These are phyloP conservation scores for Piloderma croceum DNA, from an alignment of 768 basidiomycete species.

Conservation along the genomic window DNA sequence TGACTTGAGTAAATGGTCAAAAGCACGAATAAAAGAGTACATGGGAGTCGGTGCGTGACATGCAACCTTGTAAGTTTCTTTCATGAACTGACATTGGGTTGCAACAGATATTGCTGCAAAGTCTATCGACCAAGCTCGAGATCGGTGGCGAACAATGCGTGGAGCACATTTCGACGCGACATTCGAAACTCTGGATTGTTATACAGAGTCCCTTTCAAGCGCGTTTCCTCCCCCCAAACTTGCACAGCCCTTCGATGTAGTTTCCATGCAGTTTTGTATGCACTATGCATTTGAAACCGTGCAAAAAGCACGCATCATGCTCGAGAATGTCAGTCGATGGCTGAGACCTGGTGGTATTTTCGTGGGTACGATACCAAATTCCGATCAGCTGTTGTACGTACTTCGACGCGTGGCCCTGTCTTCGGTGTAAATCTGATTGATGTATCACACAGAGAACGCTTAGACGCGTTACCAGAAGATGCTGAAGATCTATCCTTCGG, in stretches of 20 bases:
- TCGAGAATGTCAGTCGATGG: constrained; percentile 80
- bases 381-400: constrained; percentile 75
- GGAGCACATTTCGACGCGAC: constrained; percentile 62
- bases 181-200: constrained; percentile 89
- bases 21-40: constrained; percentile 74
- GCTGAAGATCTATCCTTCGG: constrained; percentile 75
- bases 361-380: constrained; percentile 95
- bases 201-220: constrained; percentile 61
- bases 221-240: constrained; percentile 61
- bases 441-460: constrained; percentile 47
- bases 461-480: constrained; percentile 65
- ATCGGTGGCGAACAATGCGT: constrained; percentile 54
- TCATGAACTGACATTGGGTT: neutral
- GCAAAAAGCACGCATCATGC: constrained; percentile 84
- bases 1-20: constrained; percentile 92
- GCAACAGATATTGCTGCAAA: constrained; percentile 78
- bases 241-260: constrained; percentile 78
- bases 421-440: constrained; percentile 1
- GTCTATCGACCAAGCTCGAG: constrained; percentile 83
- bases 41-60: constrained; percentile 68
- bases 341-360: constrained; percentile 85
- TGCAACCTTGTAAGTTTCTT: neutral
- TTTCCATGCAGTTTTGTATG: constrained; percentile 99
- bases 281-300: constrained; percentile 97
- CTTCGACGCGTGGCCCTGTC: constrained; percentile 4